These are phyloP conservation scores for Cinnamomum micranthum DNA, from an alignment of 164 flowering plant genomes.

Conservation along the genomic window DNA sequence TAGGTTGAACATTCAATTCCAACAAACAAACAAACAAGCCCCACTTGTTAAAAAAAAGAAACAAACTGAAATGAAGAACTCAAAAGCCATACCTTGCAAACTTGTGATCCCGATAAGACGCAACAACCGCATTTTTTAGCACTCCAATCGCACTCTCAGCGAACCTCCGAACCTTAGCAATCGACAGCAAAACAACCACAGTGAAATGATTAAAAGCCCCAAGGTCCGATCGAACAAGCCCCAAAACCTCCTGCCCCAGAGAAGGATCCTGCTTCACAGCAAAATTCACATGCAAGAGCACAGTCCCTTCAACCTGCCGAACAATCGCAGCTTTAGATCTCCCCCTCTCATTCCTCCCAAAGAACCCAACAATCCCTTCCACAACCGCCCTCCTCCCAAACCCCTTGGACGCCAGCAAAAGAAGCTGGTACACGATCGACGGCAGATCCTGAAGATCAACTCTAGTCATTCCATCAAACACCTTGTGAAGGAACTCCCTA, in stretches of 20 bases:
- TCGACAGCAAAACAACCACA: constrained; percentile 54
- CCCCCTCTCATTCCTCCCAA: constrained; percentile 36
- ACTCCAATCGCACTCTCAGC: constrained; percentile 49
- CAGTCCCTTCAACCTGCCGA: constrained; percentile 88
- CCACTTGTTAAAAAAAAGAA: neutral
- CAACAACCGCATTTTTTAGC: constrained; percentile 45
- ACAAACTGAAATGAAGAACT: neutral
- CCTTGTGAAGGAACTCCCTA: constrained; percentile 57
- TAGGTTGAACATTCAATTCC: no score
- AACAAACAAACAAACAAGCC: no score
- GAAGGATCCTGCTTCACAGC: constrained; percentile 92
- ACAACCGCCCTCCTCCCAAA: constrained; percentile 66
- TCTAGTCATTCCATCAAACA: constrained; percentile 48
- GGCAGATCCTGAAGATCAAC: constrained; percentile 83
- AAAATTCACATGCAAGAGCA: constrained; percentile 80
- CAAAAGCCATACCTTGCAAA: constrained; percentile 39
- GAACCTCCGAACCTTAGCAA: constrained; percentile 68
- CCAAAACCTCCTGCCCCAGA: constrained; percentile 65
- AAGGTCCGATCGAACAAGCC: constrained; percentile 48
- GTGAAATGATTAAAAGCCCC: constrained; percentile 63
- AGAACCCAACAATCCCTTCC: constrained; percentile 65
- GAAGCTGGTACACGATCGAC: constrained; percentile 61
- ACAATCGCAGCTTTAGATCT: constrained; percentile 30
- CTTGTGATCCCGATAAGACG: constrained; percentile 52
- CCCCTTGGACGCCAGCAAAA: constrained; percentile 75